Percentiles rank a stretch among this genome's conserved stretches.
Conservation (phyloP, 2,329 filamentous ascomycete species). For the Stenocarpella maydis region DNA sequence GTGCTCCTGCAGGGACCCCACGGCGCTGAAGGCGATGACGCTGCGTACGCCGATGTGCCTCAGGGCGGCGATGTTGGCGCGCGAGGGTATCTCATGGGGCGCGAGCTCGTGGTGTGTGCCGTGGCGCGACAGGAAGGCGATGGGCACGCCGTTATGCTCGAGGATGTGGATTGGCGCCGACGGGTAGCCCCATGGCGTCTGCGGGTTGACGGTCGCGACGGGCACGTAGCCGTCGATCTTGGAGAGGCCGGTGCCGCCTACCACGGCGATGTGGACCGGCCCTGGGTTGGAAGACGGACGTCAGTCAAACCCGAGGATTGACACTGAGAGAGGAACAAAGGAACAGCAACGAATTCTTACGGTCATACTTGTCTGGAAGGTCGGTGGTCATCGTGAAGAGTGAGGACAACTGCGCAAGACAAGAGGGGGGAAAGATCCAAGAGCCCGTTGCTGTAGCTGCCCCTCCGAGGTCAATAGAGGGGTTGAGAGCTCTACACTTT, state of each 20-base stretch:
- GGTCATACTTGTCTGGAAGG: slow-evolving; percentile 68
- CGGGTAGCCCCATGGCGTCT: slow-evolving; percentile 89
- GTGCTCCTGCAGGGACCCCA: slow-evolving; percentile 89
- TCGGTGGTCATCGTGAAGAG: slow-evolving; percentile 41
- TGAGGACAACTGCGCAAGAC: neutral
- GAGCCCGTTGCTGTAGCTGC: neutral
- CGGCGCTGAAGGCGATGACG: slow-evolving; percentile 93
- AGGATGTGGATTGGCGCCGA: slow-evolving; percentile 83
- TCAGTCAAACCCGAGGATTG: neutral
- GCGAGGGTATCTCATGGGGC: slow-evolving; percentile 92
- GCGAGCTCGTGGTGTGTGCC: slow-evolving; percentile 88
- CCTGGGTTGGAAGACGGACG: slow-evolving; percentile 50
- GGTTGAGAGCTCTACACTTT: slow-evolving; percentile 10
- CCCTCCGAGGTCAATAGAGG: slow-evolving; percentile 22
- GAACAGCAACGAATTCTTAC: slow-evolving; percentile 50
- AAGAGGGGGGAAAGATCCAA: neutral
- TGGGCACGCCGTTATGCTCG: slow-evolving; percentile 80
- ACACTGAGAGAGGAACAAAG: neutral
- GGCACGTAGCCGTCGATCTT: slow-evolving; percentile 87
- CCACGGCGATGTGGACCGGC: slow-evolving; percentile 84
- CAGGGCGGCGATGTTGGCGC: slow-evolving; percentile 98
- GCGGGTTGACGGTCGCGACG: slow-evolving; percentile 77
- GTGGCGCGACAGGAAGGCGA: slow-evolving; percentile 95
- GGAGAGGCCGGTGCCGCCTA: slow-evolving; percentile 91
- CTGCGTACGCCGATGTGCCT: slow-evolving; percentile 87